Conservation (phyloP, 306 rosid species). For the Canavalia ensiformis region DNA sequence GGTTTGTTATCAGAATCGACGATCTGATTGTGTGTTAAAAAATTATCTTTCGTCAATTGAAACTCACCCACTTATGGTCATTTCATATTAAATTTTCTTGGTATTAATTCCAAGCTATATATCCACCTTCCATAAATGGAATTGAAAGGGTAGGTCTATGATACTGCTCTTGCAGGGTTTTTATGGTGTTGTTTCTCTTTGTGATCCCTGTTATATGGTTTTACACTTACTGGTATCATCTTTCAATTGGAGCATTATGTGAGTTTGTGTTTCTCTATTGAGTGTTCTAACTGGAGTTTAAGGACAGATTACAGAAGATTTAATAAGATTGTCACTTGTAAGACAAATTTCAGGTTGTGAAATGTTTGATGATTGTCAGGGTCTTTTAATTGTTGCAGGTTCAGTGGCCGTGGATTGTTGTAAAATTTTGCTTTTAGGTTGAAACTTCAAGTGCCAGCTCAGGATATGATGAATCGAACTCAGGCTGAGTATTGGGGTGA, state of each 20-base stretch:
- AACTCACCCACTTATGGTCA: neutral
- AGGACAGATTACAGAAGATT: neutral
- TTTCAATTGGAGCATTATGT: neutral
- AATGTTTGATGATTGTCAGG: neutral
- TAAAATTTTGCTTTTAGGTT: neutral
- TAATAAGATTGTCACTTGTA: neutral
- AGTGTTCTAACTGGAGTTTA: neutral
- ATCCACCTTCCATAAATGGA: neutral
- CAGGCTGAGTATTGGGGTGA: conserved; percentile 55
- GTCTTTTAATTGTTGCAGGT: conserved; percentile 39
- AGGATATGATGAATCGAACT: conserved; percentile 59
- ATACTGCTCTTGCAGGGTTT: conserved; percentile 11
- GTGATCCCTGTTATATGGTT: neutral
- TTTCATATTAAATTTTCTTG: conserved; percentile 1
- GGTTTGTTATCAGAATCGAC: conserved; percentile 28
- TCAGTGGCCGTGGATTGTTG: conserved; percentile 21
- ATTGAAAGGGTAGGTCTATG: conserved; percentile 26
- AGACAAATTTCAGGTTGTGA: neutral
- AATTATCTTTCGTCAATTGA: neutral
- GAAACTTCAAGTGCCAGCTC: neutral
- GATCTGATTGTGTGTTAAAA: conserved; percentile 37
- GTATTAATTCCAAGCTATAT: neutral
- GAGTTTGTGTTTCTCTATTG: conserved; percentile 8
- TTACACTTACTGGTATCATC: neutral
- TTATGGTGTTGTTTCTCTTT: neutral